Percentiles rank a stretch among this genome's conserved stretches.
These are phyloP conservation scores for Pisolithus thermaeus DNA, from an alignment of 1,284 basidiomycete genomes.

Conservation along the genomic window DNA sequence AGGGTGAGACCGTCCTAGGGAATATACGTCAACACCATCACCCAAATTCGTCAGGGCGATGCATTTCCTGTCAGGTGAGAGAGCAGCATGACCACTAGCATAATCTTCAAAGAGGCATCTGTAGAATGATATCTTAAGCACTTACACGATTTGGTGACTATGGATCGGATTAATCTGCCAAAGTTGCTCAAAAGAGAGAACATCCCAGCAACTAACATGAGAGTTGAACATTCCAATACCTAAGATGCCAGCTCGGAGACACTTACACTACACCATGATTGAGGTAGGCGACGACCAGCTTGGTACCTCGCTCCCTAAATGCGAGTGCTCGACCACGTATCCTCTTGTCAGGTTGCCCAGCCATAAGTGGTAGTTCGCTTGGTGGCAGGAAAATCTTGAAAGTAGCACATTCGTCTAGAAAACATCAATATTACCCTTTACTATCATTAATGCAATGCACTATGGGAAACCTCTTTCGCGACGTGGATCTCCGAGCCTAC, in stretches of 20 bases:
- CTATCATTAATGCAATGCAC: not conserved
- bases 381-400: slow-evolving; percentile 3
- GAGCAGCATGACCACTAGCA: slow-evolving; percentile 3
- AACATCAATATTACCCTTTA: not conserved
- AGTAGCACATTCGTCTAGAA: not conserved
- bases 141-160: slow-evolving; percentile 1
- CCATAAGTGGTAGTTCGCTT: not conserved
- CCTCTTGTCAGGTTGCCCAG: not conserved
- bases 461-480: not conserved
- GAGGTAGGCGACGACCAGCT: too few relatives aligned
- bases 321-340: not conserved
- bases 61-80: not conserved
- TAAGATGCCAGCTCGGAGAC: not conserved
- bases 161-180: slow-evolving; percentile 3
- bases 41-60: slow-evolving; percentile 1
- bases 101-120: not conserved
- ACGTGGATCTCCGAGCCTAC: slow-evolving; percentile 4
- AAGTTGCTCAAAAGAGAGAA: not conserved
- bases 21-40: slow-evolving; percentile 3
- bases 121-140: not conserved
- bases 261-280: not conserved
- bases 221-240: not conserved
- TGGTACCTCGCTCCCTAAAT: too few relatives aligned
- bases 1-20: not conserved
- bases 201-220: not conserved